A percentile compares a stretch with the other conserved stretches of the same genome.
Evolutionary conservation across 345 rosid genomes (phyloP).

Genomic region (Conringia planisiliqua): DNA sequence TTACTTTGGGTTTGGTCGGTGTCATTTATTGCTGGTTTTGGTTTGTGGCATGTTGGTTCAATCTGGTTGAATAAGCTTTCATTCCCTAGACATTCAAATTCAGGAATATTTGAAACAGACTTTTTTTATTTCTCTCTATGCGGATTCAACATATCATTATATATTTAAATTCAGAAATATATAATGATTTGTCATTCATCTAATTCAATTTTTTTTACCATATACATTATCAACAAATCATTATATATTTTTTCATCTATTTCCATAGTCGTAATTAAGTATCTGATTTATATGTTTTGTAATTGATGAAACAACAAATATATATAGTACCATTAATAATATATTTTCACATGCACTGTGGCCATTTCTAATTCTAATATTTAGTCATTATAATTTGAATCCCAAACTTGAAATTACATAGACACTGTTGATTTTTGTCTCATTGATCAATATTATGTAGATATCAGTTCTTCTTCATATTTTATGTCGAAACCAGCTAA

Average conservation of each 20-base stretch:
- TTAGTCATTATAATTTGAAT: background rate
- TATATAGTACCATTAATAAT: background rate
- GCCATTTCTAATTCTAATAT: background rate
- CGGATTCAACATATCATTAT: too few relatives aligned
- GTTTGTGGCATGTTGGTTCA: background rate
- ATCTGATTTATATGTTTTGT: too few relatives aligned
- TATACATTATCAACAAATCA: too few relatives aligned
- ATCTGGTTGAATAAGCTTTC: background rate
- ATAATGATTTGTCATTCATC: too few relatives aligned
- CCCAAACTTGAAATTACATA: background rate
- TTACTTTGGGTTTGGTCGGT: background rate
- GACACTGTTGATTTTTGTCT: background rate
- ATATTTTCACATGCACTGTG: background rate
- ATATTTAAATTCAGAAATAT: too few relatives aligned
- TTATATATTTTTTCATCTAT: too few relatives aligned
- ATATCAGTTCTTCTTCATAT: background rate
- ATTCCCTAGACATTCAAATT: background rate
- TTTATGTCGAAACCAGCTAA: background rate
- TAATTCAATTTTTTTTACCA: too few relatives aligned
- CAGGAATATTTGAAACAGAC: too few relatives aligned
- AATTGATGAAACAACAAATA: too few relatives aligned
- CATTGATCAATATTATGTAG: background rate
- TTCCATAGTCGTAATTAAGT: too few relatives aligned
- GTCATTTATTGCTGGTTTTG: background rate
- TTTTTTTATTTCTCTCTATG: too few relatives aligned